A percentile compares a stretch with the other conserved stretches of the same genome.
phyloP scores from a whole-genome alignment of 2,329 filamentous ascomycete genomes.

The Coniella lustricola region DNA sequence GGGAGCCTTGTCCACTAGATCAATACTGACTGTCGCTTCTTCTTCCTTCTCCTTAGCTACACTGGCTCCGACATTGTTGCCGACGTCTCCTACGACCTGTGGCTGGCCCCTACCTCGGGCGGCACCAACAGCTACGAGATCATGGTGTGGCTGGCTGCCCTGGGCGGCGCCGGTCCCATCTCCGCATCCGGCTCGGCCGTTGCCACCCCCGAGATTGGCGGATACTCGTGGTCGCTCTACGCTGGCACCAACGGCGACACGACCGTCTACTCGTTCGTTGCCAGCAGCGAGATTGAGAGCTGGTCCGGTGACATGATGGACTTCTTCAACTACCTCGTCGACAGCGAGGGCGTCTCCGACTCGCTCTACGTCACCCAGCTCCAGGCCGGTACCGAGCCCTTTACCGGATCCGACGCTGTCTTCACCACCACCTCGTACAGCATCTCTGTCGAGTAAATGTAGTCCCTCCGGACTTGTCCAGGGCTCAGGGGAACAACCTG shows the following conservation, averaged over 20 bases:
- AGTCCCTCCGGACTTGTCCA: too few species aligned
- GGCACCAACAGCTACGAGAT: constrained; percentile 48
- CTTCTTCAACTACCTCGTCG: constrained; percentile 50
- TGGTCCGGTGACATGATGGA: constrained; percentile 51
- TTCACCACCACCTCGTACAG: constrained; percentile 18
- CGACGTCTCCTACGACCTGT: constrained; percentile 56
- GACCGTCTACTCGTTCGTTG: constrained; percentile 51
- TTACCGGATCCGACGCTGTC: constrained; percentile 36
- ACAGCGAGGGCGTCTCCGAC: constrained; percentile 37
- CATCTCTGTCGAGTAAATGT: constrained; percentile 13
- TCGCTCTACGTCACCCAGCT: constrained; percentile 47
- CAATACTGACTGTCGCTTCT: background rate
- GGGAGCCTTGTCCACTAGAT: background rate
- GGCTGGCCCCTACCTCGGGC: constrained; percentile 42
- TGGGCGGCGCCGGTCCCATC: constrained; percentile 55
- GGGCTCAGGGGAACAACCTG: too few species aligned
- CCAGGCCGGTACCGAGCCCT: constrained; percentile 50
- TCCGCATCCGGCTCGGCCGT: constrained; percentile 43
- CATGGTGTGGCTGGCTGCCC: constrained; percentile 57
- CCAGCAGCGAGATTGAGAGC: constrained; percentile 33
- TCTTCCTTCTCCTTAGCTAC: constrained; percentile 24
- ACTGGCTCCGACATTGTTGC: constrained; percentile 33
- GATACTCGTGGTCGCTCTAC: constrained; percentile 51
- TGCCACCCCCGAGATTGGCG: constrained; percentile 46
- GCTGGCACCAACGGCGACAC: constrained; percentile 52